phyloP scores from a whole-genome alignment of 495 filamentous ascomycete genomes.

The Penicillium goetzii region DNA sequence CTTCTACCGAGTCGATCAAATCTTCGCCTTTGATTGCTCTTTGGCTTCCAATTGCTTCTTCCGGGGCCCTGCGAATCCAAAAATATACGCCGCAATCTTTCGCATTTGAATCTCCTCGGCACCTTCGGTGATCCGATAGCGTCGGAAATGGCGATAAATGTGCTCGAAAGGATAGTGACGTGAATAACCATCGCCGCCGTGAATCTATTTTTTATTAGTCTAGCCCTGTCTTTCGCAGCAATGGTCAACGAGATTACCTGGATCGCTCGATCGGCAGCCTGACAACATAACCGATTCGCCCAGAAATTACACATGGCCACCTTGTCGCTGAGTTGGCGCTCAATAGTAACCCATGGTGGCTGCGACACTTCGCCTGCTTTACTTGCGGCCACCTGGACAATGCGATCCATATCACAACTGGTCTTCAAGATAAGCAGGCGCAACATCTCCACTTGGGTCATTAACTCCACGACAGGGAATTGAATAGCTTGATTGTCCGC shows the following conservation, averaged over 20 bases:
- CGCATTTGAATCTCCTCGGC: slow-evolving; percentile 56
- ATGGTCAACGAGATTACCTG: slow-evolving; percentile 38
- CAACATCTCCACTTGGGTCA: slow-evolving; percentile 63
- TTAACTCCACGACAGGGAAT: slow-evolving; percentile 62
- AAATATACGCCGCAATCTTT: slow-evolving; percentile 50
- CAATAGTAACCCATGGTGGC: slow-evolving; percentile 49
- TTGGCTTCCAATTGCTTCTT: slow-evolving; percentile 19
- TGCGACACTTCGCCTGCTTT: slow-evolving; percentile 15
- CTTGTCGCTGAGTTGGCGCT: slow-evolving; percentile 56
- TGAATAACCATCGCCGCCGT: slow-evolving; percentile 56
- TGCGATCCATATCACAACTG: slow-evolving; percentile 60
- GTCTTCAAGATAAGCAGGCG: slow-evolving; percentile 62
- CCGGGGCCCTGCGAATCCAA: slow-evolving; percentile 42
- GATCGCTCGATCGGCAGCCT: slow-evolving; percentile 63
- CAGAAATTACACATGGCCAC: slow-evolving; percentile 69
- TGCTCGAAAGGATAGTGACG: slow-evolving; percentile 55
- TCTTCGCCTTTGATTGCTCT: slow-evolving; percentile 20
- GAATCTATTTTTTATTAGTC: slow-evolving; percentile 37
- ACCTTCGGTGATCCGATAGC: slow-evolving; percentile 55
- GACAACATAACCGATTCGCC: slow-evolving; percentile 59
- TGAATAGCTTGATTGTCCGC: slow-evolving; percentile 63
- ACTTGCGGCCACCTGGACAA: slow-evolving; percentile 44
- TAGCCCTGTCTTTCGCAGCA: neutral
- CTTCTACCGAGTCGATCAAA: slow-evolving; percentile 14
- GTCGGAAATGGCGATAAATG: slow-evolving; percentile 55